Evolutionary conservation across 2,329 filamentous ascomycete species (phyloP), one percentile per base, ranked within the genome.

Genomic region (Colletotrichum chlorophyti): DNA sequence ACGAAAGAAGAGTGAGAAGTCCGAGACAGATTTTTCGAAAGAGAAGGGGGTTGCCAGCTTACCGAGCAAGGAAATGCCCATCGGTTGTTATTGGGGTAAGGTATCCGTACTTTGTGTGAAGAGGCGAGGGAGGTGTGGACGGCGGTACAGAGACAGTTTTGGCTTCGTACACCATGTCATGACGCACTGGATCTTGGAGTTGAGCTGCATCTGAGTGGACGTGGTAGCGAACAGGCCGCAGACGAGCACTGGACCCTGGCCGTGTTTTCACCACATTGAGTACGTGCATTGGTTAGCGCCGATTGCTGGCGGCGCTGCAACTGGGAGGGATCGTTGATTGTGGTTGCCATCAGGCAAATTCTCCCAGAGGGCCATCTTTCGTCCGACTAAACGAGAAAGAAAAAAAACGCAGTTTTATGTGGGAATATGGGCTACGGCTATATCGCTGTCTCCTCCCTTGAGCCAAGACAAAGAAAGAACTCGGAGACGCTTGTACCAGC

Each of bases 161-260:
- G n/a, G n/a, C n/a, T n/a, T n/a, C n/a, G n/a, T n/a, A n/a, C n/a
- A n/a, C n/a, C n/a, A n/a, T 55, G 52, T 59, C 51, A 59, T 59
- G 55, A 59, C 55, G 55, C 50, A 59, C 31, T 59, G 38, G 55
- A 59, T 59, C 54, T 55, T 38, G 26, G 31, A 49, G 37, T 19
- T n/a, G 24, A 47, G 35, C 27, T 55, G 43, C 51, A 55, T 49
- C 42, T 55, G 31, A 46, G 51, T 59, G 55, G 43, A 31, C 43
- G 50, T 43, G 11, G 42, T n/a, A 55, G 51, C 55, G 51, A 55
- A 55, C 55, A 43, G 19, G 55, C 31, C 55, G 51, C 42, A 37
- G 38, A 12, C 26, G 55, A 55, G 46, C 29, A 51, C 55, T 55
- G 37, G 51, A 55, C 55, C 55, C 55, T 59, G 51, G 55, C 37